Percentiles rank a stretch among this genome's conserved stretches.
Conservation (phyloP, 352 stramenopile species). For the Aphanomyces euteiches region DNA sequence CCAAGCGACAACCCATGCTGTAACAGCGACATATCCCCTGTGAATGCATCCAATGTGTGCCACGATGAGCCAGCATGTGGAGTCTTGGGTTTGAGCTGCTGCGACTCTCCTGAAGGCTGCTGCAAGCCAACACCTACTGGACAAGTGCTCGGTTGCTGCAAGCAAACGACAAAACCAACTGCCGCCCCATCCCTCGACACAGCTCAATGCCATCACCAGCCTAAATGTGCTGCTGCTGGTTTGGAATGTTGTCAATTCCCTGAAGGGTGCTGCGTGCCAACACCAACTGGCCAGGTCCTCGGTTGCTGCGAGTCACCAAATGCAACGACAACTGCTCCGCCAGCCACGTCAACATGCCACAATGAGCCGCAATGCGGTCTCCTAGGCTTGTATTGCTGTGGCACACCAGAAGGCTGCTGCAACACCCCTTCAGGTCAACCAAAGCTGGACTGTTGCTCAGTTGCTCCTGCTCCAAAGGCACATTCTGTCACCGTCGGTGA, state of each 20-base stretch:
- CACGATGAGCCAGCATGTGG: conserved; percentile 59
- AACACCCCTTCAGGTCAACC: conserved; percentile 36
- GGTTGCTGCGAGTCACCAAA: conserved; percentile 38
- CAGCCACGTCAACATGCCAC: conserved; percentile 36
- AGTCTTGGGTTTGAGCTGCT: conserved; percentile 55
- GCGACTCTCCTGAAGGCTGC: conserved; percentile 66
- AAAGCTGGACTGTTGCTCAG: conserved; percentile 44
- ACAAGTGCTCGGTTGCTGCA: conserved; percentile 20
- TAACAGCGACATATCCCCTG: conserved; percentile 40
- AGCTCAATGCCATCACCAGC: conserved; percentile 40
- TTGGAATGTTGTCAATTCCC: conserved; percentile 47
- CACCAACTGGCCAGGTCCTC: conserved; percentile 37
- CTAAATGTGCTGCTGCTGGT: conserved; percentile 40
- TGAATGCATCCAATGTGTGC: conserved; percentile 25
- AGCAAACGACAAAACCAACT: neutral
- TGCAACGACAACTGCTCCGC: neutral
- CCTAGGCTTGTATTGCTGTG: conserved; percentile 48
- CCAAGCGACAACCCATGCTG: conserved; percentile 61
- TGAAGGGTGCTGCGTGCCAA: conserved; percentile 44
- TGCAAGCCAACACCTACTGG: neutral
- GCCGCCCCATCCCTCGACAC: neutral
- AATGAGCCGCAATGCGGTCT: conserved; percentile 43
- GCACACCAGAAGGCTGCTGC: conserved; percentile 45
- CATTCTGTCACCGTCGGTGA: conserved; percentile 4
- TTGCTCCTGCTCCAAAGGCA: conserved; percentile 11